These are phyloP conservation scores for Pseudonitzschia delicatissima DNA, from an alignment of 108 stramenopile genomes.

Conservation along the genomic window DNA sequence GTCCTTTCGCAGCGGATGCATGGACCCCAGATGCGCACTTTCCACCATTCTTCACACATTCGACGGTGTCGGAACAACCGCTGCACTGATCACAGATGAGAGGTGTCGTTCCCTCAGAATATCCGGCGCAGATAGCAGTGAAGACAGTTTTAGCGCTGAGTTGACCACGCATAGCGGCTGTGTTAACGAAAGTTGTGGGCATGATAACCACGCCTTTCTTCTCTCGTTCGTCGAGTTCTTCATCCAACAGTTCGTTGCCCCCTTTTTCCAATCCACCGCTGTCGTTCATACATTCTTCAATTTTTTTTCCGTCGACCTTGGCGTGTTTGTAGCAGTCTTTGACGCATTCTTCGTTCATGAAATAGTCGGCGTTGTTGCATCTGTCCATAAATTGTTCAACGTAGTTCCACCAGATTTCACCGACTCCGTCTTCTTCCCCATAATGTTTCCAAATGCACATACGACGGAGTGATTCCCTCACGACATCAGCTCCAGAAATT, in stretches of 20 bases:
- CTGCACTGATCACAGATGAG: conserved; percentile 61
- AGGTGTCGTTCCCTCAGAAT: conserved; percentile 70
- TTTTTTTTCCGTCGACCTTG: conserved; percentile 51
- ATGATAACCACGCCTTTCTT: conserved; percentile 72
- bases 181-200: conserved; percentile 85
- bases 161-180: conserved; percentile 76
- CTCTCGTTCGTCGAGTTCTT: conserved; percentile 58
- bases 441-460: conserved; percentile 90
- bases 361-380: conserved; percentile 63
- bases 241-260: conserved; percentile 69
- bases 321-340: conserved; percentile 55
- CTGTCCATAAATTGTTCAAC: conserved; percentile 65
- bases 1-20: conserved; percentile 4
- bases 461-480: conserved; percentile 83
- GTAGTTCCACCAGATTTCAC: conserved; percentile 88
- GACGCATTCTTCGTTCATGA: conserved; percentile 79
- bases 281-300: conserved; percentile 80
- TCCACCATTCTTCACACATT: conserved; percentile 35
- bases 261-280: conserved; percentile 77
- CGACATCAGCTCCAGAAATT: conserved; percentile 89
- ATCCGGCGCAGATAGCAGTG: conserved; percentile 73
- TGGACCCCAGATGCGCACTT: conserved; percentile 14
- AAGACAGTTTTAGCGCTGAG: conserved; percentile 69
- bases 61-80: conserved; percentile 29
- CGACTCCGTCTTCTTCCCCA: conserved; percentile 82